Percentiles rank a stretch among this genome's conserved stretches.
These are phyloP conservation scores for Trichoderma gracile DNA, from an alignment of 2,329 filamentous ascomycete genomes.

Conservation along the genomic window DNA sequence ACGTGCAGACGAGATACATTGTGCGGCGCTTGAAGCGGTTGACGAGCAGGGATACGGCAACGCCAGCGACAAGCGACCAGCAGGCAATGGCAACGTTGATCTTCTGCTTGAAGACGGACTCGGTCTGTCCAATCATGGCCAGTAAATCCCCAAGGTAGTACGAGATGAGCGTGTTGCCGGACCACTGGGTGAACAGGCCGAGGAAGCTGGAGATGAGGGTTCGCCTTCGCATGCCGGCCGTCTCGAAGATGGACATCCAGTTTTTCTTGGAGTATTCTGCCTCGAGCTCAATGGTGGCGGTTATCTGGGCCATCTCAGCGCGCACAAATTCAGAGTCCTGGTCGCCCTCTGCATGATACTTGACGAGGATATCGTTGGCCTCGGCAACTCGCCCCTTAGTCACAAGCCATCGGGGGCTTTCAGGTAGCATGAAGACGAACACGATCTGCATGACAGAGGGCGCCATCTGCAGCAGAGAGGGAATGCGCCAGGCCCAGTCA, in stretches of 20 bases:
- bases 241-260: constrained; percentile 8
- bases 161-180: constrained; percentile 13
- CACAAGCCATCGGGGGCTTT: constrained; percentile 19
- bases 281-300: constrained; percentile 12
- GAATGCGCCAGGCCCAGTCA: constrained; percentile 22
- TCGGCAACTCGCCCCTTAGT: constrained; percentile 18
- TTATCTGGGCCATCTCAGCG: constrained; percentile 17
- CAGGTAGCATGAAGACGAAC: constrained; percentile 22
- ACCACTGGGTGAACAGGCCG: constrained; percentile 14
- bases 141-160: constrained; percentile 12
- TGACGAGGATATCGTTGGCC: constrained; percentile 15
- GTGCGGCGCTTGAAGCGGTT: constrained; percentile 13
- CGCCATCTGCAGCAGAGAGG: constrained; percentile 19
- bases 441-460: constrained; percentile 10
- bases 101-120: constrained; percentile 14
- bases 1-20: constrained; percentile 7
- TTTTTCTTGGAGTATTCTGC: background rate
- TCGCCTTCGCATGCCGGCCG: constrained; percentile 1
- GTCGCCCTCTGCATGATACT: constrained; percentile 19
- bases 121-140: constrained; percentile 11
- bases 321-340: constrained; percentile 20
- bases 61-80: background rate
- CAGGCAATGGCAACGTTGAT: constrained; percentile 20
- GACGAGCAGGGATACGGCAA: background rate
- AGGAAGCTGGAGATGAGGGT: constrained; percentile 2